Base-by-base conservation (phyloP, 2,329 filamentous ascomycete genomes). In the Juglanconis sp. region DNA sequence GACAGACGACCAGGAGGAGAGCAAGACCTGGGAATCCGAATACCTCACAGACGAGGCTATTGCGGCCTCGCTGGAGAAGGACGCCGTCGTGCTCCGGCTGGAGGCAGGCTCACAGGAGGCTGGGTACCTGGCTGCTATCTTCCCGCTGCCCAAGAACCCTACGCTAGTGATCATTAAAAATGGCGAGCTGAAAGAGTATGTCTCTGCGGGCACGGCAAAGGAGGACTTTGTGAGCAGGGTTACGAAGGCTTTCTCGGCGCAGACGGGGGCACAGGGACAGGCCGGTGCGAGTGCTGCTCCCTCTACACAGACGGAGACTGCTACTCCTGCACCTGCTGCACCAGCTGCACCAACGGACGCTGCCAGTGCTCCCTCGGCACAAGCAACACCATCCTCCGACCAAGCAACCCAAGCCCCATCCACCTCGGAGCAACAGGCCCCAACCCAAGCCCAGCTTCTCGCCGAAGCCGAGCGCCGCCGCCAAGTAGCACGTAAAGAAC, bases 131-230 rank as follows among this genome's bases (percentile, higher is more conserved):
- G 84, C 87, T 9, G 90, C 91, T 50, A 90, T 96, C 68, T 96
- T 91, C 68, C 90, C 91, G 0, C 78, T 96, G n/a, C 83, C 85
- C 1, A 86, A 86, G 65, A 86, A 86, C n/a, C 93, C 94, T 0
- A 89, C 89, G 1, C 75, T 96, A 8, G 82, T 96, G 15, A 79
- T 96, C 24, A 93, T 96, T 67, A 86, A 87, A 69, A 89, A 92
- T 73, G 91, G 89, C 8, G 84, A 90, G 63, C 77, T 96, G 13
- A 87, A 89, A 68, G 88, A 94, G 71, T 92, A 93, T 71, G 81
- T 96, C 9, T 80, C 86, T 42, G 77, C 85, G 1, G 88, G 87
- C 8, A 81, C 84, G 8, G 74, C 78, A 13, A 87, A 84, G 69
- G 82, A 88, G 15, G 87, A 91, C 8, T 92, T 95, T 60, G 72